Evolutionary conservation across 2,329 filamentous ascomycete genomes (phyloP).

Genomic region (Aspergillus caelatus): DNA sequence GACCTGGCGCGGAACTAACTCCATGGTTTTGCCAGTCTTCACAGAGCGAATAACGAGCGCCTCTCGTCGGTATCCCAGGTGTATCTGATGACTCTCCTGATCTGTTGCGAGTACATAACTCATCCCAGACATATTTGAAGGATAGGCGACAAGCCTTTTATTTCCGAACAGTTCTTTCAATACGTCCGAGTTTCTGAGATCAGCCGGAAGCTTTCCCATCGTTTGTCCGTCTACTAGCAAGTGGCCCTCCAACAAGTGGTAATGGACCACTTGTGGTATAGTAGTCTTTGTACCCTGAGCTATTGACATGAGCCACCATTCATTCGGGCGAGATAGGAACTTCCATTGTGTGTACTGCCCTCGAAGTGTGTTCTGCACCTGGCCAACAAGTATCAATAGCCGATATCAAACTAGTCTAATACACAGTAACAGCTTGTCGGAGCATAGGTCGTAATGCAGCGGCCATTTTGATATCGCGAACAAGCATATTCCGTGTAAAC

Average conservation of each 20-base stretch:
- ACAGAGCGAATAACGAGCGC: conserved; percentile 51
- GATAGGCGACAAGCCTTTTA: conserved; percentile 52
- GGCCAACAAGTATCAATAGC: conserved; percentile 51
- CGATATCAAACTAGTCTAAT: conserved; percentile 31
- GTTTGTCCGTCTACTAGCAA: conserved; percentile 54
- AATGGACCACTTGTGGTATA: conserved; percentile 43
- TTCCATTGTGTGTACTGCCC: conserved; percentile 23
- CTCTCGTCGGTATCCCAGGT: conserved; percentile 55
- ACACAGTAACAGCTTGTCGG: conserved; percentile 33
- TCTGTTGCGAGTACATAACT: conserved; percentile 48
- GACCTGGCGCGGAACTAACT: conserved; percentile 35
- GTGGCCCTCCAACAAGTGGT: conserved; percentile 52
- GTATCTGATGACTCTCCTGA: conserved; percentile 50
- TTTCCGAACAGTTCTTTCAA: conserved; percentile 59
- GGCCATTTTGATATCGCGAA: conserved; percentile 52
- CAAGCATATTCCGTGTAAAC: conserved; percentile 42
- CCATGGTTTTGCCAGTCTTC: conserved; percentile 23
- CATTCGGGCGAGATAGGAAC: conserved; percentile 21
- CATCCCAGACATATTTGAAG: conserved; percentile 59
- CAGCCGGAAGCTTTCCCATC: conserved; percentile 56
- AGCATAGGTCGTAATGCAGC: conserved; percentile 42
- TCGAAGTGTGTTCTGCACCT: conserved; percentile 25
- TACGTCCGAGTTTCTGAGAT: conserved; percentile 48
- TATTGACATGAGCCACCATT: conserved; percentile 39
- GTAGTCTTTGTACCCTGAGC: conserved; percentile 31